Evolutionary conservation across 164 flowering plant genomes (phyloP).

Genomic region (Nymphaea colorata): DNA sequence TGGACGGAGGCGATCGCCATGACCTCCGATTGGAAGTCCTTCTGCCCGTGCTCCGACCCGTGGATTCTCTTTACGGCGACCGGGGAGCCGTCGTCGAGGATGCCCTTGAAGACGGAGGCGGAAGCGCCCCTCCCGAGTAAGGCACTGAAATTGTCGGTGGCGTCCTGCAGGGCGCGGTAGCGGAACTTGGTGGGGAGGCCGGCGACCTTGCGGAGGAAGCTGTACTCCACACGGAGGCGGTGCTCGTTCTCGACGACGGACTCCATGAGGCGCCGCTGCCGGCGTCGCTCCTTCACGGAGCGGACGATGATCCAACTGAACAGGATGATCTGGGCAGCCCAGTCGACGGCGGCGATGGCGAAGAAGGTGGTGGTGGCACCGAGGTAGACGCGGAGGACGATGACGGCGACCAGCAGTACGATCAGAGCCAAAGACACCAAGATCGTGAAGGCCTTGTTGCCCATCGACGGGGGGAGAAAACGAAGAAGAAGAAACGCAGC

Average conservation of each 20-base stretch:
- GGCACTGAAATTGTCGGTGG: slow-evolving; percentile 54
- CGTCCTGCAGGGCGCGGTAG: slow-evolving; percentile 50
- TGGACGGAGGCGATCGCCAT: slow-evolving; percentile 77
- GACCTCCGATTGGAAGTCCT: slow-evolving; percentile 70
- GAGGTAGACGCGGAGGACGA: slow-evolving; percentile 30
- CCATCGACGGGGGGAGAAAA: slow-evolving; percentile 32
- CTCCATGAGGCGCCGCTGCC: slow-evolving; percentile 16
- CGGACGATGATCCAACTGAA: slow-evolving; percentile 22
- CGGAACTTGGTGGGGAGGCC: slow-evolving; percentile 68
- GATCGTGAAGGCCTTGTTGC: slow-evolving; percentile 30
- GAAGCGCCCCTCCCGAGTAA: slow-evolving; percentile 67
- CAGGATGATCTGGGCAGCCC: slow-evolving; percentile 33
- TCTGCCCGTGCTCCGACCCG: slow-evolving; percentile 53
- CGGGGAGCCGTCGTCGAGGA: slow-evolving; percentile 55
- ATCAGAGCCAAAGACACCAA: slow-evolving; percentile 15
- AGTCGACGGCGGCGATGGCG: slow-evolving; percentile 38
- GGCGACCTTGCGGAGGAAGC: slow-evolving; percentile 71
- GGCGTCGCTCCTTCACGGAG: slow-evolving; percentile 11
- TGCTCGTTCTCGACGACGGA: slow-evolving; percentile 28
- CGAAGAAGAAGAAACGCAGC: neutral
- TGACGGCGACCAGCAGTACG: slow-evolving; percentile 26
- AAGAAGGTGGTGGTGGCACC: slow-evolving; percentile 33
- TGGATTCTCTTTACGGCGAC: slow-evolving; percentile 78
- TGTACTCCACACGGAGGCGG: slow-evolving; percentile 70
- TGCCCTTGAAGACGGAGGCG: slow-evolving; percentile 70